Evolutionary conservation across 2,329 filamentous ascomycete genomes (phyloP), one percentile per base, ranked within the genome.

Genomic region (Diplodia mutila): DNA sequence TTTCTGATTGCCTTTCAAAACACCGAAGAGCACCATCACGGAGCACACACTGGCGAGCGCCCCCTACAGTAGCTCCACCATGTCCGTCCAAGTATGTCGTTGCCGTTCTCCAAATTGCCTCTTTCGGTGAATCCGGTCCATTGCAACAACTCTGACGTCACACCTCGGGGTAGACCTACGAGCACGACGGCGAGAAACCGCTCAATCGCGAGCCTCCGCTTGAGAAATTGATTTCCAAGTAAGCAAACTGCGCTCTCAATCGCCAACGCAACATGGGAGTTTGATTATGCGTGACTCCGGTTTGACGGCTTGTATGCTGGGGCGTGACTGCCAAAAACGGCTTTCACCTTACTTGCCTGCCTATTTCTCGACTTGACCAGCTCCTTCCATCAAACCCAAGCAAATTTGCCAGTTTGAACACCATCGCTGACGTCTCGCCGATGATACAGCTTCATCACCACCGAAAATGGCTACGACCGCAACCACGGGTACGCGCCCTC

Each of bases 401-500:
- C 29, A 32, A 32, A 32, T 1, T 1, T 8, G 29, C 9, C 9
- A 8, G 9, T 42, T 42, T 8, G 1, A 42, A 42, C 2, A 1
- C 14, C 25, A 32, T 32, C 1, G 5, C 63, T 54, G 16, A 68
- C 12, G 8, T 2, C 23, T 4, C 39, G 3, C 27, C 25, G 18
- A 12, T 11, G 2, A 12, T n/a, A 18, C 37, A 81, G 80, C 59
- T 88, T 87, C 74, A 80, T 88, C 54, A 84, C 84, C 23, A 48
- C 70, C 64, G 72, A 76, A 42, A 79, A 79, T 34, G 82, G 81
- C 34, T 89, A 87, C 72, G 85, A 89, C 73, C 82, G 87, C 34
- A 88, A 87, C 68, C 86, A 87, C 73, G 84, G 83, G 71, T 69
- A 68, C n/a, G 25, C 32, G 23, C 46, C 34, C 25, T 52, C 57